Conservation (phyloP, 768 basidiomycete genomes). For the Mycena galopus region DNA sequence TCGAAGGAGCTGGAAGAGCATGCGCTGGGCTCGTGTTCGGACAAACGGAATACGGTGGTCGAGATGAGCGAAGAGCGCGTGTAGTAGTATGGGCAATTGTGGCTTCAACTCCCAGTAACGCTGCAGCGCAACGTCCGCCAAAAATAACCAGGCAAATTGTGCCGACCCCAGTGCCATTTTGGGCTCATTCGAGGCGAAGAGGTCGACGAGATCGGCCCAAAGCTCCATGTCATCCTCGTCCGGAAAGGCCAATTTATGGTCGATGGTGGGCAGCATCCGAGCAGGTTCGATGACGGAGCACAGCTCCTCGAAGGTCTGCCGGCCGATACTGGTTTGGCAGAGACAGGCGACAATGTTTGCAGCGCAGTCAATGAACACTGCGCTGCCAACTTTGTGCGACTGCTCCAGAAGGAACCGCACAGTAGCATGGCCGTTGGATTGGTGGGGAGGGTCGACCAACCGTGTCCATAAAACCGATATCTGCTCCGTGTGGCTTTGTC, state of each 20-base stretch:
- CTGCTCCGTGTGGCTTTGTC: conserved; percentile 82
- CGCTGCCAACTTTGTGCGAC: conserved; percentile 85
- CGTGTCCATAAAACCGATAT: conserved; percentile 84
- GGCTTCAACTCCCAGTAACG: conserved; percentile 80
- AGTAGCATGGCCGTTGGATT: conserved; percentile 83
- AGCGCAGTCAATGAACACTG: conserved; percentile 82
- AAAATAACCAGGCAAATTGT: conserved; percentile 90
- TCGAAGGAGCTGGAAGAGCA: conserved; percentile 88
- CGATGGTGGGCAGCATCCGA: conserved; percentile 84
- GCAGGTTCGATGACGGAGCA: conserved; percentile 87
- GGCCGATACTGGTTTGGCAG: conserved; percentile 80
- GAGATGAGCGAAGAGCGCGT: conserved; percentile 84
- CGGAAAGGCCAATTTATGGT: conserved; percentile 75
- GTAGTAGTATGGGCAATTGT: conserved; percentile 81
- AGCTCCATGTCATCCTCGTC: conserved; percentile 77
- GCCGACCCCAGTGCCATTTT: conserved; percentile 81
- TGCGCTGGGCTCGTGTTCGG: conserved; percentile 77
- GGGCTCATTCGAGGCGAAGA: conserved; percentile 79
- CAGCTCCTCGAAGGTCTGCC: conserved; percentile 84
- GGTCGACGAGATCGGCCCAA: conserved; percentile 83
- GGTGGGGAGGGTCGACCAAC: conserved; percentile 78
- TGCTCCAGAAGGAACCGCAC: conserved; percentile 90
- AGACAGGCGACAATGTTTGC: conserved; percentile 88
- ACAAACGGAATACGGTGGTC: conserved; percentile 83
- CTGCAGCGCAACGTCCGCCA: conserved; percentile 82